A percentile compares a stretch with the other conserved stretches of the same genome.
phyloP scores from a whole-genome alignment of 306 rosid genomes.

The Lathyrus oleraceus region DNA sequence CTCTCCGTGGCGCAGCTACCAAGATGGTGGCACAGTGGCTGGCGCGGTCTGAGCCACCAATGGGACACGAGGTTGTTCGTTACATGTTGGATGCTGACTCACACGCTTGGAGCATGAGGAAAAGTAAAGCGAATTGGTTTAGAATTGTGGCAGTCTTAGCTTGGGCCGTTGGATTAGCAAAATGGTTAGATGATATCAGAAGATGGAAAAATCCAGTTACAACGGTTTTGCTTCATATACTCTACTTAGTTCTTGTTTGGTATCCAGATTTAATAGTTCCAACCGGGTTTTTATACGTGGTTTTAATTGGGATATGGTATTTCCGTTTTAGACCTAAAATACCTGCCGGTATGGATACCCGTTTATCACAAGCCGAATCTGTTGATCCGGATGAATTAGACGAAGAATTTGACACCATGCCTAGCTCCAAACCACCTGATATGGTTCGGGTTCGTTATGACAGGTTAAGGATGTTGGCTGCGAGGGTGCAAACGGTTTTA shows the following conservation, averaged over 20 bases:
- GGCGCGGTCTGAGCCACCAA: slow-evolving; percentile 72
- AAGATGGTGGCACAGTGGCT: slow-evolving; percentile 86
- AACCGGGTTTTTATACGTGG: slow-evolving; percentile 79
- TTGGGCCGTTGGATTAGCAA: slow-evolving; percentile 84
- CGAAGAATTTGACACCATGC: slow-evolving; percentile 89
- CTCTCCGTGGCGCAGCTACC: slow-evolving; percentile 76
- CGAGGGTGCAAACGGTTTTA: slow-evolving; percentile 85
- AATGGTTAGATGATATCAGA: slow-evolving; percentile 77
- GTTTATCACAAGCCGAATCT: slow-evolving; percentile 71
- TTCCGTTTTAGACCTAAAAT: slow-evolving; percentile 80
- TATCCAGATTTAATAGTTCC: slow-evolving; percentile 91
- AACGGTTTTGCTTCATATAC: slow-evolving; percentile 71
- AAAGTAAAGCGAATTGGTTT: slow-evolving; percentile 90
- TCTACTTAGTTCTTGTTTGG: slow-evolving; percentile 94
- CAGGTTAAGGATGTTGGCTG: slow-evolving; percentile 76
- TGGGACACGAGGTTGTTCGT: slow-evolving; percentile 84
- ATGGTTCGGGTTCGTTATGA: slow-evolving; percentile 72
- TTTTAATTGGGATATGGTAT: slow-evolving; percentile 88
- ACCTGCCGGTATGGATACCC: slow-evolving; percentile 89
- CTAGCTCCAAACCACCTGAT: slow-evolving; percentile 76
- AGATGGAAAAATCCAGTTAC: slow-evolving; percentile 85
- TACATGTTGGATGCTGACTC: slow-evolving; percentile 95
- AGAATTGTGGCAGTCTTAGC: slow-evolving; percentile 85
- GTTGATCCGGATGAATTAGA: slow-evolving; percentile 86
- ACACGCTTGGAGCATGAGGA: slow-evolving; percentile 92